Conservation (phyloP, 768 basidiomycete genomes). For the Naematelia encephala region DNA sequence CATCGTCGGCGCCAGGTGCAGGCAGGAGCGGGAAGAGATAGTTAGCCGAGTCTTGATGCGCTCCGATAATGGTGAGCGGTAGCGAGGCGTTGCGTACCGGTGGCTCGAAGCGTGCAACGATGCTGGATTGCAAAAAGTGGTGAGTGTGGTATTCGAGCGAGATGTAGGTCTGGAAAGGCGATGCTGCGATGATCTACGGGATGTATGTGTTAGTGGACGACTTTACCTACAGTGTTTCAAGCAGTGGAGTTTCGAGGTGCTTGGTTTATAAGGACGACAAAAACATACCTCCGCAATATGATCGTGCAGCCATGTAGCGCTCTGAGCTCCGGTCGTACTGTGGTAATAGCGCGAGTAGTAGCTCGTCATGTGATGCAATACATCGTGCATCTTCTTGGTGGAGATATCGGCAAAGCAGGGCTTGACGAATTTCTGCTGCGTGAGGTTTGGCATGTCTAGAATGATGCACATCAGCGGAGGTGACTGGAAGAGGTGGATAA, state of each 20-base stretch:
- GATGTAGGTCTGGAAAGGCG: constrained; percentile 24
- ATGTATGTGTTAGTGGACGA: not conserved
- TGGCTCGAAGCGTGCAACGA: constrained; percentile 49
- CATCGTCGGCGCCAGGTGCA: constrained; percentile 53
- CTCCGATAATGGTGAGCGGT: constrained; percentile 44
- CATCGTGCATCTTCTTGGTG: constrained; percentile 18
- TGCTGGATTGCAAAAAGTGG: constrained; percentile 45
- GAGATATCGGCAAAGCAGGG: constrained; percentile 20
- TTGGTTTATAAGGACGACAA: too few relatives aligned
- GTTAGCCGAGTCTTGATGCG: constrained; percentile 52
- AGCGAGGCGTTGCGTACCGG: constrained; percentile 17
- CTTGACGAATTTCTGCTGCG: constrained; percentile 21
- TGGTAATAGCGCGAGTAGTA: constrained; percentile 34
- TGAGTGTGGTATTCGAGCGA: constrained; percentile 31
- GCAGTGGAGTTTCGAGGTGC: too few relatives aligned
- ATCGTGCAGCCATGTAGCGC: constrained; percentile 27
- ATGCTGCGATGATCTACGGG: constrained; percentile 18
- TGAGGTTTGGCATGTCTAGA: constrained; percentile 25
- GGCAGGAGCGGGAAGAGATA: constrained; percentile 50
- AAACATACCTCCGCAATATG: constrained; percentile 17
- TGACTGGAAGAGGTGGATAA: too few relatives aligned
- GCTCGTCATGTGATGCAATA: constrained; percentile 17
- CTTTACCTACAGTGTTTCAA: too few relatives aligned
- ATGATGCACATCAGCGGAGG: too few relatives aligned
- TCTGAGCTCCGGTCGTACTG: constrained; percentile 16